A percentile compares a stretch with the other conserved stretches of the same genome.
Conservation (phyloP, 495 filamentous ascomycete genomes). For the Penicillium canescens region DNA sequence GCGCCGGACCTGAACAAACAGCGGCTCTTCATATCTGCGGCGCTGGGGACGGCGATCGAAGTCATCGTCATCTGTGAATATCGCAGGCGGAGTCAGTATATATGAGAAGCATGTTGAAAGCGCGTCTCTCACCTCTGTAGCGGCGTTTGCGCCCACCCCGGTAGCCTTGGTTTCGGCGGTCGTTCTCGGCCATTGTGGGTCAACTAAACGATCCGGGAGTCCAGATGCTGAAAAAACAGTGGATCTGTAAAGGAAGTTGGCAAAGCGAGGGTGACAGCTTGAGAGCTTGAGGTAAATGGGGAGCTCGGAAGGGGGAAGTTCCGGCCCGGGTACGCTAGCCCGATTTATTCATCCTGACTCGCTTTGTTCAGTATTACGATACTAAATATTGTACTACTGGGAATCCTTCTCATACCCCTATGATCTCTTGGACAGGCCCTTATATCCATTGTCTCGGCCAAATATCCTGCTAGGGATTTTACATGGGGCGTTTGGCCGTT, state of each 20-base stretch:
- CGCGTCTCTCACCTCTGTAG: conserved; percentile 50
- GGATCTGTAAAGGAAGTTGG: neutral
- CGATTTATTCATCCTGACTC: too few relatives aligned
- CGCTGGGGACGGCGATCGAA: conserved; percentile 71
- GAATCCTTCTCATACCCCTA: too few relatives aligned
- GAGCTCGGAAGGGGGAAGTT: conserved; percentile 15
- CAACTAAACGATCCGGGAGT: neutral
- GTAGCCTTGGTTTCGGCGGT: conserved; percentile 58
- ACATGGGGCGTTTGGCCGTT: too few relatives aligned
- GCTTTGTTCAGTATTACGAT: too few relatives aligned
- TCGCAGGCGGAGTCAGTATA: conserved; percentile 10
- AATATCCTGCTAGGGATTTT: too few relatives aligned
- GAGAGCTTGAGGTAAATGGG: conserved; percentile 11
- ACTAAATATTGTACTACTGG: too few relatives aligned
- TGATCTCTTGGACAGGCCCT: too few relatives aligned
- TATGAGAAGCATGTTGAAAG: conserved; percentile 1
- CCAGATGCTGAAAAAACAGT: neutral
- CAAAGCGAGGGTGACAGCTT: conserved; percentile 6
- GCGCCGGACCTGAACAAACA: conserved; percentile 72
- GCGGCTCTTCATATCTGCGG: conserved; percentile 77
- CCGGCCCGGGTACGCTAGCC: conserved; percentile 5
- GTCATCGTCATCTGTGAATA: conserved; percentile 68
- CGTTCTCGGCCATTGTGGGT: conserved; percentile 69
- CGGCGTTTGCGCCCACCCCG: conserved; percentile 68
- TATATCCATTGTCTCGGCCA: too few relatives aligned